Percentiles rank a stretch among this genome's conserved stretches.
phyloP scores from a whole-genome alignment of 306 rosid genomes.

The Quercus agrifolia region DNA sequence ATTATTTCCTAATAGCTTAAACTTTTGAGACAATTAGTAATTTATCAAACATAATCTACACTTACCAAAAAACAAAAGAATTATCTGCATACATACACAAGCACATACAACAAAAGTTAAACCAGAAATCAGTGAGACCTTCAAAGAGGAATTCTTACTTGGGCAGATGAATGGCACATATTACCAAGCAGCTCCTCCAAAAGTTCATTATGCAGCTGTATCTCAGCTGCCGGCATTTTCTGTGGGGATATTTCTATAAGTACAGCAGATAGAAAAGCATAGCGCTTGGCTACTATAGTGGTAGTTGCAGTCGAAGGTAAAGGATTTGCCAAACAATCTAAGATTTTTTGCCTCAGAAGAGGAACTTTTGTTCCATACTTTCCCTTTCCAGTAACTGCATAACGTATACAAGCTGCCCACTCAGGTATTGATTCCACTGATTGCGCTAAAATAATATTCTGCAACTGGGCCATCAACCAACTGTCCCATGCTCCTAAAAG shows the following conservation, averaged over 20 bases:
- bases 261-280: constrained; percentile 90
- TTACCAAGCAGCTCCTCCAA: constrained; percentile 80
- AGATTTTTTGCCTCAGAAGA: constrained; percentile 79
- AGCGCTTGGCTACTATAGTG: constrained; percentile 83
- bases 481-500: constrained; percentile 77
- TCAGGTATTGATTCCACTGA: constrained; percentile 95
- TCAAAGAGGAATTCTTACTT: constrained; percentile 54
- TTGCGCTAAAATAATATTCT: constrained; percentile 74
- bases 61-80: too few species aligned
- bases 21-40: too few species aligned
- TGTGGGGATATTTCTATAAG: constrained; percentile 90
- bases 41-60: too few species aligned
- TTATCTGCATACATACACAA: not conserved
- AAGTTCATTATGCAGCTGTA: constrained; percentile 71
- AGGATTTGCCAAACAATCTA: constrained; percentile 77
- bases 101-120: not conserved
- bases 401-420: constrained; percentile 95
- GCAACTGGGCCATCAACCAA: constrained; percentile 87
- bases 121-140: constrained; percentile 16
- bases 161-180: constrained; percentile 98
- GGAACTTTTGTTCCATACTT: constrained; percentile 88
- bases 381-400: constrained; percentile 98
- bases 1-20: too few species aligned
- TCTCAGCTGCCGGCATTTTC: constrained; percentile 75
- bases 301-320: constrained; percentile 88